A percentile compares a stretch with the other conserved stretches of the same genome.
phyloP scores from a whole-genome alignment of 257 asterid genomes.

The Plectranthus barbatus region DNA sequence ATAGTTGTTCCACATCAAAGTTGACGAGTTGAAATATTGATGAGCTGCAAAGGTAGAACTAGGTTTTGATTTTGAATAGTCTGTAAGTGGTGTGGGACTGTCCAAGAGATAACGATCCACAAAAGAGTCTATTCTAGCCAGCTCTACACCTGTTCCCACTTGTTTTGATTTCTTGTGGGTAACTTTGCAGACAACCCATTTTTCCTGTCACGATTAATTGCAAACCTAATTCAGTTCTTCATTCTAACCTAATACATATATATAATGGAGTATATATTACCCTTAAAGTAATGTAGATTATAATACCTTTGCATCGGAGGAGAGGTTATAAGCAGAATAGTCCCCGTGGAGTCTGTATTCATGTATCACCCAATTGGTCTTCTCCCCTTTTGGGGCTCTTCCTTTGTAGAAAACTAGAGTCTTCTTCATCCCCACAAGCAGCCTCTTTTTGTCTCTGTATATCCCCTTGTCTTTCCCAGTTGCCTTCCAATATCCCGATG shows the following conservation, averaged over 20 bases:
- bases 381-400: constrained; percentile 63
- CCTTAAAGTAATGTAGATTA: too few species aligned
- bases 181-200: constrained; percentile 21
- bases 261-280: too few species aligned
- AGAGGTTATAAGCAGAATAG: constrained; percentile 10
- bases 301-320: constrained; percentile 2
- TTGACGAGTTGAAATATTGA: not conserved
- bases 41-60: not conserved
- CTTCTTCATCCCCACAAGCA: constrained; percentile 61
- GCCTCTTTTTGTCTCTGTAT: not conserved
- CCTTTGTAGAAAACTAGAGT: constrained; percentile 71
- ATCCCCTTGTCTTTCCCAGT: constrained; percentile 39
- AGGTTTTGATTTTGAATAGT: not conserved
- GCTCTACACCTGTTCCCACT: not conserved
- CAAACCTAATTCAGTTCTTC: not conserved
- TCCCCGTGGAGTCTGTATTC: constrained; percentile 49
- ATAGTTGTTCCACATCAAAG: not conserved
- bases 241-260: too few species aligned
- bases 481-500: constrained; percentile 61
- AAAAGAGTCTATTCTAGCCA: not conserved
- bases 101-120: not conserved
- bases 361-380: constrained; percentile 59
- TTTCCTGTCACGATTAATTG: not conserved
- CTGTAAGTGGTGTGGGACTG: not conserved
- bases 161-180: constrained; percentile 7